Evolutionary conservation across 2,329 filamentous ascomycete genomes (phyloP), one percentile per base, ranked within the genome.

Genomic region (Leptographium procerum): DNA sequence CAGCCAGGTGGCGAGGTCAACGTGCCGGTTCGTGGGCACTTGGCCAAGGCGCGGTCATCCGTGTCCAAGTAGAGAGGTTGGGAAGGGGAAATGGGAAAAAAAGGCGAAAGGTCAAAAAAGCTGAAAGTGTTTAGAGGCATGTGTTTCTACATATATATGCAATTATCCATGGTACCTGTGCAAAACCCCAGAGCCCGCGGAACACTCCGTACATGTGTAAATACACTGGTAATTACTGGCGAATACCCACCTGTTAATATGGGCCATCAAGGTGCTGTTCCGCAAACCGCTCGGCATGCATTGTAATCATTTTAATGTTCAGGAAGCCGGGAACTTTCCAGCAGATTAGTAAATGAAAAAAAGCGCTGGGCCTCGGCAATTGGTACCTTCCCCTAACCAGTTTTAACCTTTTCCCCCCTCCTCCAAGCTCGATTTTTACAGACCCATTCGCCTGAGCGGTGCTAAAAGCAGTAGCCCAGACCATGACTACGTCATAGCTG

Each of bases 21-120:
- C 57, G 66, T 71, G 45, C 68, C 70, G 22, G 68, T 72, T 13
- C 64, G 70, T 43, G 65, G 67, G 28, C 55, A 64, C 22, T 36
- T 71, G 40, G 69, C 69, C 11, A 61, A 61, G 54, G 69, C 70
- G 36, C 50, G 22, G 24, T 16, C 47, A 4, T 22, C 43, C 24
- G 24, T 14, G 5, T 3, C 43, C 1, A 45, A 45, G 43, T 45
- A 24, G n/a, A n/a, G 7, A n/a, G n/a, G n/a, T n/a, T n/a, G n/a
- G 36, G 36, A 43, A 43, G 14, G 14, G 36, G 4, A 16, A 16
- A 16, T 10, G n/a, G n/a, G 7, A 43, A 16, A 16, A 43, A 19
- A 10, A 16, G 7, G 4, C 36, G 14, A 43, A 16, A 43, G 7
- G 36, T 19, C 34, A 16, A 16, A 43, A 43, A 43, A 43, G 40